Base-by-base conservation (phyloP, 495 filamentous ascomycete genomes). In the Penicillium antarcticum region DNA sequence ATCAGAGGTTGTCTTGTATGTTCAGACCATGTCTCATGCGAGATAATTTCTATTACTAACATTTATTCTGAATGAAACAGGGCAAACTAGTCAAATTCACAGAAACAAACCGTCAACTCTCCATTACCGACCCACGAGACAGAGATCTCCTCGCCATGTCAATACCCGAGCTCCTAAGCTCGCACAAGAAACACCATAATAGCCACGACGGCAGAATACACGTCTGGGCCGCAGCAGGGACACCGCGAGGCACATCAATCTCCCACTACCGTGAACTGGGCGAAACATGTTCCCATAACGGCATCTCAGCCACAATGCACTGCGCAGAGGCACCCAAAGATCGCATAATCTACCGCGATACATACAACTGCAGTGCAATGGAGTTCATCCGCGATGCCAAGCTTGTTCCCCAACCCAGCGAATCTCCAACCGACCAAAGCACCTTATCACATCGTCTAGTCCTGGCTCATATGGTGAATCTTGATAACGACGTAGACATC, bases 181-280 rank as follows among this genome's bases (percentile, higher is more conserved):
- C 57, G 14, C 62, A 68, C 50, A 13, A 53, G 37, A 45, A 62
- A 55, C 49, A 65, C 51, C 45, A 71, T 55, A 53, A 62, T 48
- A 48, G 60, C 48, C 44, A 67, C 56, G 53, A 71, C 29, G 67
- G 62, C 35, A 47, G 70, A 13, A 62, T 75, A 19, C 61, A 69
- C 10, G 68, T 77, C 12, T 77, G 73, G 73, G 71, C 70, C 34
- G 72, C 68, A 6, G 70, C 73, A 2, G 66, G 68, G 1, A 77
- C 73, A 13, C 73, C 73, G 6, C 63, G 73, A 2, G 72, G 72
- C 4, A 57, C 58, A 17, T 53, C 60, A 1, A 58, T 55, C 16
- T 55, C 44, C 2, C 48, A 51, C 1, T 68, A 60, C 18, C 53
- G 35, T 1, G 60, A 57, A 14, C 33, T 66, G 7, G 62, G 65